Evolutionary conservation across 1,139 yeast genomes (phyloP).

Genomic region (Saccharomycopsis crataegensis): DNA sequence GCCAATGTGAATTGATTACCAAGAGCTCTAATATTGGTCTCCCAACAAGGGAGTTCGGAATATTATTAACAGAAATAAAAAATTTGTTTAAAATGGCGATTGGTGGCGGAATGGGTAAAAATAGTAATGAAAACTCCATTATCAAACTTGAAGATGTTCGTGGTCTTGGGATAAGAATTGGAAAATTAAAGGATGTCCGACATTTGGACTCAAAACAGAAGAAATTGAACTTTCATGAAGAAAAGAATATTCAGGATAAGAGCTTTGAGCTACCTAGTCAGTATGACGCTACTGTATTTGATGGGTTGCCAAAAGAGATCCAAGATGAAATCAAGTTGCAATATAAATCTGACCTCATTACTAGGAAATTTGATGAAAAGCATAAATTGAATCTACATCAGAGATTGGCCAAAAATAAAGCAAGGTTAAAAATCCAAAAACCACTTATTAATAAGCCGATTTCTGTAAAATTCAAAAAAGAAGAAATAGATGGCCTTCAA

Average conservation of each 20-base stretch:
- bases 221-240: slow-evolving; percentile 9
- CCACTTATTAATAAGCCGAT: not conserved
- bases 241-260: slow-evolving; percentile 20
- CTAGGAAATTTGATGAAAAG: not conserved
- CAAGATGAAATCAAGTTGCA: slow-evolving; percentile 43
- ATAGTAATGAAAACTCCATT: slow-evolving; percentile 20
- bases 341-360: slow-evolving; percentile 24
- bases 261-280: slow-evolving; percentile 25
- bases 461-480: not conserved
- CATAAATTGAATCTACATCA: not conserved
- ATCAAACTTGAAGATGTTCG: slow-evolving; percentile 64
- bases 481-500: too few relatives aligned
- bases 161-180: slow-evolving; percentile 69
- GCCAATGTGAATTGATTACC: slow-evolving; percentile 59
- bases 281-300: slow-evolving; percentile 50
- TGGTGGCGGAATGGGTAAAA: not conserved
- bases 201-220: slow-evolving; percentile 30
- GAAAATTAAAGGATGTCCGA: slow-evolving; percentile 42
- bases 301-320: slow-evolving; percentile 46
- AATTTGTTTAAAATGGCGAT: slow-evolving; percentile 46
- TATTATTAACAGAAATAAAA: slow-evolving; percentile 54
- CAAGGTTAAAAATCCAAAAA: not conserved
- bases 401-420: not conserved
- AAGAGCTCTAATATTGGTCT: slow-evolving; percentile 56
- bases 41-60: slow-evolving; percentile 55